A percentile compares a stretch with the other conserved stretches of the same genome.
Evolutionary conservation across 2,329 filamentous ascomycete species (phyloP).

Genomic region (Rutstroemia sp.): DNA sequence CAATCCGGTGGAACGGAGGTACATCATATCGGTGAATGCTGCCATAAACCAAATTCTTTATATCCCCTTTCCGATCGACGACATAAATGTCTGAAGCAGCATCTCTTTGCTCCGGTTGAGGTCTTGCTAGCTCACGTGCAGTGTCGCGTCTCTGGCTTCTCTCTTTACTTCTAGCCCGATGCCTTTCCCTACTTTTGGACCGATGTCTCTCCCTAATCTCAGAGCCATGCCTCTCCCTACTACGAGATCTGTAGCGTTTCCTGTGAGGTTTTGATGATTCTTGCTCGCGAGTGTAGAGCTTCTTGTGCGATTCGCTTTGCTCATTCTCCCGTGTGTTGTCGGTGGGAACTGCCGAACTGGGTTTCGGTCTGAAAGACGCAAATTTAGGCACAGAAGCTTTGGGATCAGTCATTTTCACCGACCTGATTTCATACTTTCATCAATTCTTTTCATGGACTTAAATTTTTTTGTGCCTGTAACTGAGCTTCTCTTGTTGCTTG

Average conservation of each 20-base stretch:
- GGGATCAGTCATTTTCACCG: slow-evolving; percentile 19
- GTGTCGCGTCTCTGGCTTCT: background rate
- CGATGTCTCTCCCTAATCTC: slow-evolving; percentile 5
- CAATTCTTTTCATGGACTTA: background rate
- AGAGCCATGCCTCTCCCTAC: slow-evolving; percentile 1
- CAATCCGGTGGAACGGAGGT: slow-evolving; percentile 62
- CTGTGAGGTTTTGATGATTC: background rate
- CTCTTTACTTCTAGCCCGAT: background rate
- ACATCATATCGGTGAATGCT: slow-evolving; percentile 64
- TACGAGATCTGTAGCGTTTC: slow-evolving; percentile 6
- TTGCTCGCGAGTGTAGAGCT: background rate
- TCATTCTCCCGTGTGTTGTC: slow-evolving; percentile 10
- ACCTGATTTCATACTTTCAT: background rate
- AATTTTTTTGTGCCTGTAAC: no score
- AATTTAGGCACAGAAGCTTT: slow-evolving; percentile 56
- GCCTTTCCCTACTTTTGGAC: slow-evolving; percentile 4
- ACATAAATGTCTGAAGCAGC: slow-evolving; percentile 39
- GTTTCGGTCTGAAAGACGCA: slow-evolving; percentile 60
- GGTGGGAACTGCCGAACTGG: slow-evolving; percentile 8
- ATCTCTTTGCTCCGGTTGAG: background rate
- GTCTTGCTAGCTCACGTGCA: slow-evolving; percentile 1
- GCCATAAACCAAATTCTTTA: slow-evolving; percentile 67
- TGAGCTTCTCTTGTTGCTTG: no score
- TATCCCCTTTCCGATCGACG: slow-evolving; percentile 70
- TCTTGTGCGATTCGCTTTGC: slow-evolving; percentile 9